Conservation (phyloP, 495 filamentous ascomycete species). For the Tuber brumale region DNA sequence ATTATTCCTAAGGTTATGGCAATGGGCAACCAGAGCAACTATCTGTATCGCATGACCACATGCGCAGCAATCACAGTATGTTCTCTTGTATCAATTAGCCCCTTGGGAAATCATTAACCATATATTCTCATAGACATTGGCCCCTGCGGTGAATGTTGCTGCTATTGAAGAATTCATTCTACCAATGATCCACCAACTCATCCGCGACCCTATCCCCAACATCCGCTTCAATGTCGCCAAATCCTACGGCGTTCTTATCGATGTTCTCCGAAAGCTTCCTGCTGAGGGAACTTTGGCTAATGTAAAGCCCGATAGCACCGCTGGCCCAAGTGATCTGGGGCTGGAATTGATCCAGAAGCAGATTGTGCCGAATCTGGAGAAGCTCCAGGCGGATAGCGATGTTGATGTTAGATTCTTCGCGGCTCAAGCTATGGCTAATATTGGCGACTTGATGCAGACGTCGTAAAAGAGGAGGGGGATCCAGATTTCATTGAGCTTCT, state of each 20-base stretch:
- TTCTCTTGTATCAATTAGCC: constrained; percentile 20
- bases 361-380: constrained; percentile 84
- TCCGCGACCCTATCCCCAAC: constrained; percentile 90
- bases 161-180: constrained; percentile 90
- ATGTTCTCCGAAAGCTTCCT: constrained; percentile 80
- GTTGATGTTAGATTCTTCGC: constrained; percentile 97
- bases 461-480: constrained; percentile 26
- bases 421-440: constrained; percentile 55
- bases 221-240: constrained; percentile 99
- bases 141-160: constrained; percentile 81
- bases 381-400: constrained; percentile 91
- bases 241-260: constrained; percentile 83
- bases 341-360: constrained; percentile 78
- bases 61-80: constrained; percentile 96
- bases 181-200: constrained; percentile 89
- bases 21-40: constrained; percentile 96
- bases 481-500: constrained; percentile 37
- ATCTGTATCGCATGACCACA: constrained; percentile 98
- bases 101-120: not conserved
- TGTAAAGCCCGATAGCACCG: constrained; percentile 59
- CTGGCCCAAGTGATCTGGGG: constrained; percentile 60
- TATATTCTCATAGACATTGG: constrained; percentile 63
- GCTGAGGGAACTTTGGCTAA: constrained; percentile 77
- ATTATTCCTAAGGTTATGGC: constrained; percentile 98
- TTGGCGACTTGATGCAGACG: constrained; percentile 45